These are phyloP conservation scores for Penicillium sp. DNA, from an alignment of 2,329 filamentous ascomycete genomes.

Conservation along the genomic window DNA sequence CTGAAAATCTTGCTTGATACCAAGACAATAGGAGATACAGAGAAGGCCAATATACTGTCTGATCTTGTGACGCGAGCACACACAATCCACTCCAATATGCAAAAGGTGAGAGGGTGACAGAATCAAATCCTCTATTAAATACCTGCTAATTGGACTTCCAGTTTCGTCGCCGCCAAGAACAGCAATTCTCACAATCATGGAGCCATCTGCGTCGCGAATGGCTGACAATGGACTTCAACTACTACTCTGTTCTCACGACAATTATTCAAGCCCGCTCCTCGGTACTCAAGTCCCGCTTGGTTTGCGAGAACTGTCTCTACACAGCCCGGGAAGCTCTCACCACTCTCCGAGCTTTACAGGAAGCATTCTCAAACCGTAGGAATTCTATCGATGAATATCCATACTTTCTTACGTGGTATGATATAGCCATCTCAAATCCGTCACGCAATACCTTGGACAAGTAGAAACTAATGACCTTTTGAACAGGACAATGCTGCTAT, in stretches of 20 bases:
- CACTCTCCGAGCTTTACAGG: slow-evolving; percentile 19
- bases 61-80: slow-evolving; percentile 20
- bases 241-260: slow-evolving; percentile 23
- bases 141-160: slow-evolving; percentile 1
- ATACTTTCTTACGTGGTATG: slow-evolving; percentile 24
- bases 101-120: slow-evolving; percentile 11
- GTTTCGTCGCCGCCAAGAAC: slow-evolving; percentile 16
- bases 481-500: slow-evolving; percentile 24
- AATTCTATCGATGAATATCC: slow-evolving; percentile 21
- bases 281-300: slow-evolving; percentile 23
- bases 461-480: background rate
- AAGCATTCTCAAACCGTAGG: slow-evolving; percentile 12
- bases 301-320: slow-evolving; percentile 25
- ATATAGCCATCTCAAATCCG: background rate
- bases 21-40: slow-evolving; percentile 13
- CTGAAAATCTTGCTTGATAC: slow-evolving; percentile 17
- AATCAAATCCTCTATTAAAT: background rate
- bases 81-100: slow-evolving; percentile 16
- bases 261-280: slow-evolving; percentile 24
- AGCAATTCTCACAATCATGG: slow-evolving; percentile 15
- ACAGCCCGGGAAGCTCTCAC: slow-evolving; percentile 20
- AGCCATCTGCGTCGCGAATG: slow-evolving; percentile 15
- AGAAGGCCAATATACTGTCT: slow-evolving; percentile 21
- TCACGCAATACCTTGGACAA: background rate
- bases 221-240: slow-evolving; percentile 25